Base-by-base conservation (phyloP, 2,329 filamentous ascomycete species). In the Incumbomyces lentus region DNA sequence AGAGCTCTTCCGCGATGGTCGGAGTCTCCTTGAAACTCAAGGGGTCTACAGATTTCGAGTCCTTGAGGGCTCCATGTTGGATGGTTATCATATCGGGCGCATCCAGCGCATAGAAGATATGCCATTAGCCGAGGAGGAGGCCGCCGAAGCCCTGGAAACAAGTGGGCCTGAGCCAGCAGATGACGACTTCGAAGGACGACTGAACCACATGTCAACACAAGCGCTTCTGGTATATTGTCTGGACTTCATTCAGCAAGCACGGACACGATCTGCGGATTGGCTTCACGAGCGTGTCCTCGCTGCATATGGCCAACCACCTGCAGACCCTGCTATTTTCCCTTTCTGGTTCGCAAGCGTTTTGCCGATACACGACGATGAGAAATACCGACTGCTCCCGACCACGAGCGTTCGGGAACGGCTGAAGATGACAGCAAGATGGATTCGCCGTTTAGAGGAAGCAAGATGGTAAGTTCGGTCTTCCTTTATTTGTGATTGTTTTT, bases 281-380 rank as follows among this genome's bases (percentile, higher is more conserved):
- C 69, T 93, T 22, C 78, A 84, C 46, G 74, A 80, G 34, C 76
- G 82, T 7, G 81, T 89, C 30, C 68, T 89, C 26, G 68, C 78
- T 29, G 79, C 84, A 5, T 92, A 90, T 54, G 88, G 88, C 11
- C 78, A 84, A 48, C 82, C 82, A 16, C 88, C 87, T 0, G 70
- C 76, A 13, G 86, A 94, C 58, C 81, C 86, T 1, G 81, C 81
- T 2, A 63, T 78, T 1, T 92, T 95, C 55, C 85, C 88, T 0
- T 95, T 88, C 74, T 95, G 89, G 89, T 83, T 95, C 55, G 88
- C 84, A 8, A 86, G 79, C 58, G 80, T 92, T 16, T 65, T 94
- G 11, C 87, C 87, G 0, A 79, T 92, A 32, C 74, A 76, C 12
- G 84, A 92, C 19, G 69, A 79, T 22, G 83, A 92, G 57, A 93